A percentile compares a stretch with the other conserved stretches of the same genome.
phyloP scores from a whole-genome alignment of 2,329 filamentous ascomycete genomes.

The Xylariomycetidae sp. region DNA sequence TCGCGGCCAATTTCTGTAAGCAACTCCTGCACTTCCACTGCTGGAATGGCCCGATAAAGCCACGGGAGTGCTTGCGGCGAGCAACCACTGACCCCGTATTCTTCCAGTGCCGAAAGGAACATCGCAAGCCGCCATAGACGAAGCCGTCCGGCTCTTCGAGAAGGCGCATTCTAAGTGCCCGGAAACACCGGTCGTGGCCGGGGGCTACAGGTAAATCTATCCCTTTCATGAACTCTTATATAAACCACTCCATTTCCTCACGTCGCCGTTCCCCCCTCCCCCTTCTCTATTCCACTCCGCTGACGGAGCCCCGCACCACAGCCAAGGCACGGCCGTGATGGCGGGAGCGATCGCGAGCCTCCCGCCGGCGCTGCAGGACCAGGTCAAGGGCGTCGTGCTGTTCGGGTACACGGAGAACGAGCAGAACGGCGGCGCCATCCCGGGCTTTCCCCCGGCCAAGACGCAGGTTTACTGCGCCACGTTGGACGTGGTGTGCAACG shows the following conservation, averaged over 20 bases:
- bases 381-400: conserved; percentile 22
- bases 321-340: no score
- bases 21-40: no score
- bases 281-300: no score
- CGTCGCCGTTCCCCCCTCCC: no score
- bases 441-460: conserved; percentile 13
- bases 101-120: conserved; percentile 21
- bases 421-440: conserved; percentile 14
- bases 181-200: conserved; percentile 14
- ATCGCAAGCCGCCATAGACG: conserved; percentile 17
- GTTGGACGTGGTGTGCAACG: conserved; percentile 14
- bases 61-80: no score
- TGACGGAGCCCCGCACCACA: no score
- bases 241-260: no score
- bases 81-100: no score
- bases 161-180: background rate
- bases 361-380: conserved; percentile 5
- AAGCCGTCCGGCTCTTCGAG: conserved; percentile 8
- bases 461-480: conserved; percentile 13
- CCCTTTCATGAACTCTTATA: no score
- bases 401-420: conserved; percentile 23
- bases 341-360: conserved; percentile 15
- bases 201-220: conserved; percentile 18
- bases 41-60: no score
- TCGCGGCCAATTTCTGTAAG: conserved; percentile 23